A percentile compares a stretch with the other conserved stretches of the same genome.
These are phyloP conservation scores for Metschnikowia sp. DNA, from an alignment of 805 yeast genomes.

Conservation along the genomic window DNA sequence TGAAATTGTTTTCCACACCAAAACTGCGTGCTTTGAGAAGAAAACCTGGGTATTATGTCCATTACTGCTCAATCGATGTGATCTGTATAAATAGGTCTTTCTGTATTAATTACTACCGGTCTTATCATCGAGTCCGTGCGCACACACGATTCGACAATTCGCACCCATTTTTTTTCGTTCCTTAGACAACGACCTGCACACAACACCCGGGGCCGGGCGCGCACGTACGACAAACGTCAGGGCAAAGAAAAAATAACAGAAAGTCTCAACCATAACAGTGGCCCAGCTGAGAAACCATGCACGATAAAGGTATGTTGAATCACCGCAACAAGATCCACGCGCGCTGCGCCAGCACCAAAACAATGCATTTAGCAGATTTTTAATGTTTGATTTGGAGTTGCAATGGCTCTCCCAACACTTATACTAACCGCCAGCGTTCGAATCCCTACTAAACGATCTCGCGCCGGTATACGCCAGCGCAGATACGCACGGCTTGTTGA, in stretches of 20 bases:
- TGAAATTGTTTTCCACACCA: too few relatives aligned
- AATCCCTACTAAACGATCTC: conserved; percentile 16
- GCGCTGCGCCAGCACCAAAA: not conserved
- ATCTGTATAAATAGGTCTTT: too few relatives aligned
- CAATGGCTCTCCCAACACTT: not conserved
- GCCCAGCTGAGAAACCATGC: conserved; percentile 4
- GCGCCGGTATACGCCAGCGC: conserved; percentile 10
- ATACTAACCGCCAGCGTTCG: conserved; percentile 11
- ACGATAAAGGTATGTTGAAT: conserved; percentile 8
- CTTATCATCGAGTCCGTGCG: too few relatives aligned
- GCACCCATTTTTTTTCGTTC: too few relatives aligned
- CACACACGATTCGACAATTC: too few relatives aligned
- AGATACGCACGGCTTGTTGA: conserved; percentile 11
- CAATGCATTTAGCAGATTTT: too few relatives aligned
- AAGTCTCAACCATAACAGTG: conserved; percentile 6
- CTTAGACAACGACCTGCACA: not conserved
- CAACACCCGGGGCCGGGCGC: not conserved
- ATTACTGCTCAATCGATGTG: too few relatives aligned
- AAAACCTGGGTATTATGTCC: too few relatives aligned
- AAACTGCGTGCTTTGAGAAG: too few relatives aligned
- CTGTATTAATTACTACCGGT: too few relatives aligned
- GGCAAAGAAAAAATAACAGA: conserved; percentile 2
- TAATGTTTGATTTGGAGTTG: not conserved
- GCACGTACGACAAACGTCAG: not conserved
- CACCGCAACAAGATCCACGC: not conserved